Evolutionary conservation across 768 basidiomycete species (phyloP), one percentile per base, ranked within the genome.

Genomic region (Leccinum variicolor): DNA sequence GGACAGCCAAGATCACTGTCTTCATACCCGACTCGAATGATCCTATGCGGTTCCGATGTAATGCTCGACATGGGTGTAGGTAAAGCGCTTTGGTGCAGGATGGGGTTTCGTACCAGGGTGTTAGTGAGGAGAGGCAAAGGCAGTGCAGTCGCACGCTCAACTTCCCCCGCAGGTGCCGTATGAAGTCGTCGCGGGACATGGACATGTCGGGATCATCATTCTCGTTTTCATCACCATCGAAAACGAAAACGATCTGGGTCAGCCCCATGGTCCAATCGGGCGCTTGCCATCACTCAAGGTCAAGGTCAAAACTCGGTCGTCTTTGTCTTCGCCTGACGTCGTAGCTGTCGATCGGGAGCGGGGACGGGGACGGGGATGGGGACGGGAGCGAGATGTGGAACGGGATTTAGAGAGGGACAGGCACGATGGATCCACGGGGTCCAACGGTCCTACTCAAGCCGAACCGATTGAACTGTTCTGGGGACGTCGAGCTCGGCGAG

Each of bases 401-500:
- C n/a, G n/a, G n/a, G n/a, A n/a, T n/a, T n/a, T n/a, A n/a, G 39
- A 6, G 17, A 17, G 31, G 13, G 31, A 13, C 31, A 11, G 36
- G 17, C 17, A 39, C 17, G 7, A 39, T 39, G 39, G 17, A n/a
- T 39, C 39, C 7, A 39, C n/a, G 17, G 39, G 39, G 7, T 17
- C 17, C 39, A 17, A 9, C 61, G 29, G 2, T 64, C 41, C 48
- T 50, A 26, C 23, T 71, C 46, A 61, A 63, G 52, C 70, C 70
- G n/a, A 72, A 72, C 51, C 60, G 36, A 4, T 7, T 59, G 46
- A 66, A 41, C 23, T 39, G 43, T 6, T 56, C 61, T 15, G 70
- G 71, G 33, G 57, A 63, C 6, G 47, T 71, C 4, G 66, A 62
- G 52, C 9, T 66, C 52, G 68, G 63, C 6, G 41, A 29, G 45